These are phyloP conservation scores for Tylopilus felleus DNA, from an alignment of 768 basidiomycete genomes.

Conservation along the genomic window DNA sequence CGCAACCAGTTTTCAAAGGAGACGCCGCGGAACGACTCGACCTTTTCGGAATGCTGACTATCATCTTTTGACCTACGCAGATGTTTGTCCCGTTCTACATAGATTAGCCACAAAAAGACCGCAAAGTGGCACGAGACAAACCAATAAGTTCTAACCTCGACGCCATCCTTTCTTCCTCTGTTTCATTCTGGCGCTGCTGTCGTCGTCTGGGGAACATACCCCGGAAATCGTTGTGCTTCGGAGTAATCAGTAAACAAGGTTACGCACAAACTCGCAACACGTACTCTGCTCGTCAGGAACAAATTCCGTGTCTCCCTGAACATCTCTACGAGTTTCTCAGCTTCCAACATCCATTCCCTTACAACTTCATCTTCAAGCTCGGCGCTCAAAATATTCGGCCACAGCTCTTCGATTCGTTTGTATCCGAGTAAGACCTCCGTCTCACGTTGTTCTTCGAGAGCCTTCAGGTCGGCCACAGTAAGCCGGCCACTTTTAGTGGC, in stretches of 20 bases:
- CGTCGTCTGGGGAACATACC: slow-evolving; percentile 20
- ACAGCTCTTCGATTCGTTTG: slow-evolving; percentile 56
- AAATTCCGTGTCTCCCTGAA: slow-evolving; percentile 84
- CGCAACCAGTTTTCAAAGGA: slow-evolving; percentile 82
- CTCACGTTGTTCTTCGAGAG: slow-evolving; percentile 65
- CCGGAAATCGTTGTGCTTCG: slow-evolving; percentile 19
- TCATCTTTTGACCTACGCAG: slow-evolving; percentile 46
- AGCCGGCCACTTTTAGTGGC: slow-evolving; percentile 40
- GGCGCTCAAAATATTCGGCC: slow-evolving; percentile 48
- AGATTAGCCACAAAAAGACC: background rate
- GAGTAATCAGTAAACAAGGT: background rate
- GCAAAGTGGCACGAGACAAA: background rate
- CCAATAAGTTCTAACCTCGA: slow-evolving; percentile 66
- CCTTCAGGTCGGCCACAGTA: slow-evolving; percentile 54
- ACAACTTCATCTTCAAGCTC: slow-evolving; percentile 48
- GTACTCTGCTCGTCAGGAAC: slow-evolving; percentile 75
- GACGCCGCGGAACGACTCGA: slow-evolving; percentile 76
- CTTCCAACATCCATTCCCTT: slow-evolving; percentile 77
- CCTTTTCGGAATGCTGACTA: slow-evolving; percentile 38
- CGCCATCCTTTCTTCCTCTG: slow-evolving; percentile 16
- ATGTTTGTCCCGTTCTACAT: slow-evolving; percentile 31
- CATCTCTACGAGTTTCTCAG: slow-evolving; percentile 82
- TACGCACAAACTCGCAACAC: slow-evolving; percentile 30
- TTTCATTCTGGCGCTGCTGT: slow-evolving; percentile 13
- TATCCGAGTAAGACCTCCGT: slow-evolving; percentile 60